Conservation (phyloP, 2,329 filamentous ascomycete species). For the Xylariaceae sp. region DNA sequence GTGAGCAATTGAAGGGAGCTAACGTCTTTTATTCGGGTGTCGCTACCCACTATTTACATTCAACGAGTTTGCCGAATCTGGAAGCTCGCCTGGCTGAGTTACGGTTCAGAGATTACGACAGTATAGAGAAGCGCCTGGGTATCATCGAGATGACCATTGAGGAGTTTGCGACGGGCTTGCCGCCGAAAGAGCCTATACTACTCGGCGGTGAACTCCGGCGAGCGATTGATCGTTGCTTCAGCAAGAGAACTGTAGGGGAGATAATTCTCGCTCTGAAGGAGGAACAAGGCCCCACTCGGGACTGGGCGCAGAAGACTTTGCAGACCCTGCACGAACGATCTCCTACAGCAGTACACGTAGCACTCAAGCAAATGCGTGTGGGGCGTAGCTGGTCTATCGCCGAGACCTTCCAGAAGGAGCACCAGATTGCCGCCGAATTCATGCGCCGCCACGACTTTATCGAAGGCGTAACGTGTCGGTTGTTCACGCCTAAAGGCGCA, state of each 20-base stretch:
- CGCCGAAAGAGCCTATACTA: constrained; percentile 64
- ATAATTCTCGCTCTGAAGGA: constrained; percentile 66
- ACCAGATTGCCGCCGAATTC: constrained; percentile 78
- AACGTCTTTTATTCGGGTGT: constrained; percentile 88
- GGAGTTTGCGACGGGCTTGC: constrained; percentile 84
- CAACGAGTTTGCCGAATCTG: constrained; percentile 74
- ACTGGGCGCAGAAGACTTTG: constrained; percentile 77
- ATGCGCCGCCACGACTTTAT: constrained; percentile 90
- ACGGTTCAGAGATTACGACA: constrained; percentile 74
- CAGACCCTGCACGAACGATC: constrained; percentile 72
- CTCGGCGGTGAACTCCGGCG: constrained; percentile 67
- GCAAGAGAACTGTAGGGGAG: constrained; percentile 59
- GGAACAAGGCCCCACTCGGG: constrained; percentile 49
- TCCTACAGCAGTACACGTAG: constrained; percentile 80
- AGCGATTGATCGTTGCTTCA: constrained; percentile 82
- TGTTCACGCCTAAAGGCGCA: constrained; percentile 59
- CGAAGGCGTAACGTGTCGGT: constrained; percentile 79
- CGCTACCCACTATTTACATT: constrained; percentile 95
- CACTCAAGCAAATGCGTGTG: constrained; percentile 75
- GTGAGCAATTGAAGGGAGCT: constrained; percentile 73
- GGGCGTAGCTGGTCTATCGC: constrained; percentile 74
- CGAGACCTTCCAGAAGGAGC: constrained; percentile 80
- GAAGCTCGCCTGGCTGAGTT: constrained; percentile 85
- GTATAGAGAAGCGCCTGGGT: constrained; percentile 57
- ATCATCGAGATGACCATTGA: constrained; percentile 85